Conservation (phyloP, 345 rosid genomes). For the Euphorbia pulcherrima region DNA sequence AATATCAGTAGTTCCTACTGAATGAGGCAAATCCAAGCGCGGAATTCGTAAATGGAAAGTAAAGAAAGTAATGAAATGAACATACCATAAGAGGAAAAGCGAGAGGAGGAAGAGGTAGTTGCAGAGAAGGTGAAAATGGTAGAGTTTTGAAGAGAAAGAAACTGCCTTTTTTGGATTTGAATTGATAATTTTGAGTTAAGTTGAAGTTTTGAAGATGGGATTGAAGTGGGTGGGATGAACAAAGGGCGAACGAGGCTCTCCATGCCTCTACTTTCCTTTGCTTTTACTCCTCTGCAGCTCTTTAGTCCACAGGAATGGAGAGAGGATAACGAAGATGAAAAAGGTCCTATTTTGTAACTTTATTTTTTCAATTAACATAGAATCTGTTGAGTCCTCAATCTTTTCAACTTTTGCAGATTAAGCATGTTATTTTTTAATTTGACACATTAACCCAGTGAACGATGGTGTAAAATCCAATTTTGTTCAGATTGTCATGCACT, state of each 20-base stretch:
- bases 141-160: slow-evolving; percentile 11
- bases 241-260: slow-evolving; percentile 7
- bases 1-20: background rate
- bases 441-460: too few species aligned
- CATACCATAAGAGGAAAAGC: slow-evolving; percentile 33
- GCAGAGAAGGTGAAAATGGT: background rate
- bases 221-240: background rate
- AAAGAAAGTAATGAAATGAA: slow-evolving; percentile 1
- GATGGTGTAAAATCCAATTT: too few species aligned
- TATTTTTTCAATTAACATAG: too few species aligned
- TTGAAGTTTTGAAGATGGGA: background rate
- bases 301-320: background rate
- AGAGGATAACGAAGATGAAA: slow-evolving; percentile 1
- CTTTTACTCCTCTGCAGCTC: background rate
- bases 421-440: too few species aligned
- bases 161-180: background rate
- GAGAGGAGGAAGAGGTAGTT: slow-evolving; percentile 12
- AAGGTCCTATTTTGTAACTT: too few species aligned
- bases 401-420: too few species aligned
- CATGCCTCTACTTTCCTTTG: background rate
- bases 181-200: background rate
- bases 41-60: background rate
- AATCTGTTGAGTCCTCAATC: too few species aligned
- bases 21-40: slow-evolving; percentile 1
- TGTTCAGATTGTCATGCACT: too few species aligned